A percentile compares a stretch with the other conserved stretches of the same genome.
phyloP scores from a whole-genome alignment of 768 basidiomycete genomes.

The Tephrocybe sp. region DNA sequence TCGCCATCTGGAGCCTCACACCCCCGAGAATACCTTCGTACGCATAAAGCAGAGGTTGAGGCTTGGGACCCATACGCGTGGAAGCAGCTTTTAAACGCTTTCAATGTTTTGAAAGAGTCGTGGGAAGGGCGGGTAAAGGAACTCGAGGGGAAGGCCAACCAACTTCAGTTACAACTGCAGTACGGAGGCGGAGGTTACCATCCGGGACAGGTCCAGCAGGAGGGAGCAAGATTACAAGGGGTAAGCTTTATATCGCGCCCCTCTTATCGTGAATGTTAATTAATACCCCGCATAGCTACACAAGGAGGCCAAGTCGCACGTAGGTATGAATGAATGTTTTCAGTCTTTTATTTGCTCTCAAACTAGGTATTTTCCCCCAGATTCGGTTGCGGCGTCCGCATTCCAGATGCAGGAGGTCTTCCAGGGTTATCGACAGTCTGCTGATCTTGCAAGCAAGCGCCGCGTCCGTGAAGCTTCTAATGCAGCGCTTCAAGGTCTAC shows the following conservation, averaged over 20 bases:
- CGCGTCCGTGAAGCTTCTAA: constrained; percentile 80
- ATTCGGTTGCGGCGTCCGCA: constrained; percentile 64
- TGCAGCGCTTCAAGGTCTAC: constrained; percentile 68
- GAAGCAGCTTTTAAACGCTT: constrained; percentile 65
- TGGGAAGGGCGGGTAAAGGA: constrained; percentile 66
- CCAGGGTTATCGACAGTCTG: constrained; percentile 71
- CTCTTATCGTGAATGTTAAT: constrained; percentile 6
- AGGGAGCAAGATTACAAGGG: constrained; percentile 56
- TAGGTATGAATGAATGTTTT: constrained; percentile 37
- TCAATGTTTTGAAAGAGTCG: constrained; percentile 63
- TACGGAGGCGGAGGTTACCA: constrained; percentile 45
- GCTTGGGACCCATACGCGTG: constrained; percentile 70
- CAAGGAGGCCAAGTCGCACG: constrained; percentile 55
- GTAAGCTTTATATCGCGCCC: constrained; percentile 36
- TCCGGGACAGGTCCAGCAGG: constrained; percentile 50
- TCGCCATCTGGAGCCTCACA: constrained; percentile 48
- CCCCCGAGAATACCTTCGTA: constrained; percentile 67
- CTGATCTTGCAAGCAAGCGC: constrained; percentile 67
- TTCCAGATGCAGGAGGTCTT: constrained; percentile 81
- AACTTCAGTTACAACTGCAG: constrained; percentile 45
- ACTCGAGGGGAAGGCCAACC: constrained; percentile 44
- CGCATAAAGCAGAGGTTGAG: constrained; percentile 68
- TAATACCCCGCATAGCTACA: constrained; percentile 41
- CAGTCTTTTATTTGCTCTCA: background rate
- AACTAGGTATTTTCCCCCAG: constrained; percentile 28